A percentile compares a stretch with the other conserved stretches of the same genome.
Evolutionary conservation across 192 early-diverging fungal genomes (phyloP).

Genomic region (Haplosporangium gracile): DNA sequence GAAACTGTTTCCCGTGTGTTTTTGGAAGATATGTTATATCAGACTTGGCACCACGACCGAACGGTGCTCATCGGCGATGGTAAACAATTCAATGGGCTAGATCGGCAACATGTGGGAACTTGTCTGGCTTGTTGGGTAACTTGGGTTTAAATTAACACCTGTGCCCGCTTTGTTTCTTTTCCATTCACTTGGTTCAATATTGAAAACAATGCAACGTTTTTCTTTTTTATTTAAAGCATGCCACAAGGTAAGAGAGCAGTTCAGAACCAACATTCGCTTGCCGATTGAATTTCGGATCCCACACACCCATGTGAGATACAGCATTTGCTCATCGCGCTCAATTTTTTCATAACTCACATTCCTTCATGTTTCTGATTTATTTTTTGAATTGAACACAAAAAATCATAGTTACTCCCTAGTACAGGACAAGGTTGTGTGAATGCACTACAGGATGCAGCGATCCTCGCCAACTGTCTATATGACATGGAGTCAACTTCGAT

Average conservation of each 20-base stretch:
- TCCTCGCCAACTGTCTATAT: conserved; percentile 7
- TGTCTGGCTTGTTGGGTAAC: neutral
- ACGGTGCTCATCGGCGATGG: conserved; percentile 18
- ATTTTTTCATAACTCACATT: neutral
- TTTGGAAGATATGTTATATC: conserved; percentile 17
- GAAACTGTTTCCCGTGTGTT: neutral
- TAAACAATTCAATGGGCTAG: neutral
- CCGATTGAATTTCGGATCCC: neutral
- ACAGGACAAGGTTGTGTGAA: conserved; percentile 14
- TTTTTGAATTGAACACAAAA: neutral
- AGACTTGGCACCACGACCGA: conserved; percentile 7
- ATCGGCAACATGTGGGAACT: neutral
- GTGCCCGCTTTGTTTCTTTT: neutral
- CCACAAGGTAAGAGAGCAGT: conserved; percentile 7
- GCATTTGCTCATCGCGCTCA: neutral
- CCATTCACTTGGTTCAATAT: neutral
- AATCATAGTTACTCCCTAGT: neutral
- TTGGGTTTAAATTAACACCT: neutral
- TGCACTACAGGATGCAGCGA: neutral
- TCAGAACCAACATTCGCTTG: neutral
- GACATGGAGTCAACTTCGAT: neutral
- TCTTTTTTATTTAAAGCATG: neutral
- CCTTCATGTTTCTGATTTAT: neutral
- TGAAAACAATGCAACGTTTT: neutral
- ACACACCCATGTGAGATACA: neutral